Base-by-base conservation (phyloP, 768 basidiomycete genomes). In the Lactarius deliciosus region DNA sequence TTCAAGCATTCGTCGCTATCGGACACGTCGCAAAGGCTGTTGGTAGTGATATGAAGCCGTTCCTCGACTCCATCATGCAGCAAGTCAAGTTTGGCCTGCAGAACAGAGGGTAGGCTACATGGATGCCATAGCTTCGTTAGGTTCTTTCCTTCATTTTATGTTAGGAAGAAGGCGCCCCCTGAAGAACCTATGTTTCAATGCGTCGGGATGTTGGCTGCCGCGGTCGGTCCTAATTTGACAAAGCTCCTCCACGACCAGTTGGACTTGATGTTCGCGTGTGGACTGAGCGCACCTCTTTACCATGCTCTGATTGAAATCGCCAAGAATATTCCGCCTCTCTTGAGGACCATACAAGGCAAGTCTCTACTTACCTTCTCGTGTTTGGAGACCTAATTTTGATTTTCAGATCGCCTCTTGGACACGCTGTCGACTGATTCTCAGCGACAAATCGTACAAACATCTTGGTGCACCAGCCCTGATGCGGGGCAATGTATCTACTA, bases 161-260 rank as follows among this genome's bases (percentile, higher is more conserved):
- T 86, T 64, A 88, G 89, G 74, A 96, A 95, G 81, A 95, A 94
- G 74, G 92, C 94, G 1, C 91, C 92, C 2, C 88, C 90, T 18
- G 96, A 98, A 76, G 94, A 94, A 70, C 91, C 96, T 0, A 94
- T 98, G 65, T 98, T 99, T 74, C 93, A 98, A 81, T 98, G 97
- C 77, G 85, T 99, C 66, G 94, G 94, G 43, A 96, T 98, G 94
- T 81, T 99, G 53, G 94, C 96, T 1, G 86, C 88, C 1, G 93
- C 97, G 10, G 95, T 99, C 38, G 97, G 97, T 0, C 95, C 95
- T 2, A 96, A 95, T 75, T 80, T 99, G 57, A 98, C 97, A 0
- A 95, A 96, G 74, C 82, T 96, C 56, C 82, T 99, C 64, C 97
- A 98, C 76, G 97, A 98, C 73, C 91, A 98, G 71, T 85, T 99